Percentiles rank a stretch among this genome's conserved stretches.
Conservation (phyloP, 345 rosid genomes). For the Erucastrum elatum region DNA sequence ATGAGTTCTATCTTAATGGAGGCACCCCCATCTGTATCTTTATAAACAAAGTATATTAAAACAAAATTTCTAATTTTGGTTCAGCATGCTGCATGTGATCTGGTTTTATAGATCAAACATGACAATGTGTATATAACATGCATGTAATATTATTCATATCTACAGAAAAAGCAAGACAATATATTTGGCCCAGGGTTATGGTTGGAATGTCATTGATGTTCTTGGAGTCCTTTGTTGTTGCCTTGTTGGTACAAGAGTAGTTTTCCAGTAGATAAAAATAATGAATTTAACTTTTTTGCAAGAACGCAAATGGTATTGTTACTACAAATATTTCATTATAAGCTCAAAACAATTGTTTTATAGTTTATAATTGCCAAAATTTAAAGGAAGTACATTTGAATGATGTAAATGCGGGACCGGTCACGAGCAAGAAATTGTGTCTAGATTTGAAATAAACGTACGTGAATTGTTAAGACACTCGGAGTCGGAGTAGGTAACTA, state of each 20-base stretch:
- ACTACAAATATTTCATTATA: not conserved
- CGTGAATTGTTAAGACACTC: not conserved
- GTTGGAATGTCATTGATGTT: slow-evolving; percentile 22
- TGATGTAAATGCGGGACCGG: not conserved
- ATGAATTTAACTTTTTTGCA: not conserved
- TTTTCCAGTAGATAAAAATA: not conserved
- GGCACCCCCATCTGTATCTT: slow-evolving; percentile 17
- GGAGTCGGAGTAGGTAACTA: not conserved
- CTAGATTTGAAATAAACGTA: not conserved
- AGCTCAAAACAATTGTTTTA: not conserved
- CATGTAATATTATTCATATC: slow-evolving; percentile 1
- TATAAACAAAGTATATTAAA: not conserved
- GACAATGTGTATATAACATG: slow-evolving; percentile 16
- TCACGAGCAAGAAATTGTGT: not conserved
- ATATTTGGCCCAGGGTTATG: slow-evolving; percentile 19
- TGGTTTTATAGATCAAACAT: slow-evolving; percentile 9
- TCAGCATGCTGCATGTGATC: slow-evolving; percentile 27
- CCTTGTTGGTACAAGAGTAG: not conserved
- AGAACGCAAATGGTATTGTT: not conserved
- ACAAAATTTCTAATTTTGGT: not conserved
- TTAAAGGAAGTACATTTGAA: not conserved
- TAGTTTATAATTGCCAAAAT: not conserved
- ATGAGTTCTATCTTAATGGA: not conserved
- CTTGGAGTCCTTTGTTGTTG: not conserved
- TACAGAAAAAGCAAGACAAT: slow-evolving; percentile 32